These are phyloP conservation scores for Mycena polygramma DNA, from an alignment of 768 basidiomycete species.

Conservation along the genomic window DNA sequence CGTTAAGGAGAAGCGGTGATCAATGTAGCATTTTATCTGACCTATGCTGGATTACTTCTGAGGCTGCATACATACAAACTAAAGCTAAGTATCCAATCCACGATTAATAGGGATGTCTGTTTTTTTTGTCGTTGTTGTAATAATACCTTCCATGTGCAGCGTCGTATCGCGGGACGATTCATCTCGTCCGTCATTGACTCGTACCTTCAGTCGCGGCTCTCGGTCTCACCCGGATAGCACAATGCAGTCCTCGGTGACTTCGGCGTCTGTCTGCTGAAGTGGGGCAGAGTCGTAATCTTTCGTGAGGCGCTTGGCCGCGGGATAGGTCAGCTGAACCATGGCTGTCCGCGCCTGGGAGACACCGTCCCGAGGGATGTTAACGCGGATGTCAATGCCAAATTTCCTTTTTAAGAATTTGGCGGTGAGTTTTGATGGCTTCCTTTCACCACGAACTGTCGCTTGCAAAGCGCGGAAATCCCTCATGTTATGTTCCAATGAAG, in stretches of 20 bases:
- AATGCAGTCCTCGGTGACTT: no score
- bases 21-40: constrained; percentile 7
- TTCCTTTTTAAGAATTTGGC: constrained; percentile 7
- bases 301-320: no score
- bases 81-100: constrained; percentile 6
- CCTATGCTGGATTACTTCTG: constrained; percentile 3
- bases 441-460: background rate
- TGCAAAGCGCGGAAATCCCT: no score
- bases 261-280: no score
- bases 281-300: no score
- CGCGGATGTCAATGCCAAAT: background rate
- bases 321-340: no score
- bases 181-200: no score
- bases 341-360: background rate
- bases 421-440: constrained; percentile 1
- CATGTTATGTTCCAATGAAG: no score
- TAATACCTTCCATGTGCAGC: background rate
- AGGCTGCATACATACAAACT: constrained; percentile 4
- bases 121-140: constrained; percentile 6
- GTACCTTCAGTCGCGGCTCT: no score
- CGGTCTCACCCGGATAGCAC: no score
- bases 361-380: background rate
- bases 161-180: no score
- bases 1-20: constrained; percentile 82
- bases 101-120: constrained; percentile 19